A percentile compares a stretch with the other conserved stretches of the same genome.
Conservation (phyloP, 257 asterid species). For the Solanum tarijense region DNA sequence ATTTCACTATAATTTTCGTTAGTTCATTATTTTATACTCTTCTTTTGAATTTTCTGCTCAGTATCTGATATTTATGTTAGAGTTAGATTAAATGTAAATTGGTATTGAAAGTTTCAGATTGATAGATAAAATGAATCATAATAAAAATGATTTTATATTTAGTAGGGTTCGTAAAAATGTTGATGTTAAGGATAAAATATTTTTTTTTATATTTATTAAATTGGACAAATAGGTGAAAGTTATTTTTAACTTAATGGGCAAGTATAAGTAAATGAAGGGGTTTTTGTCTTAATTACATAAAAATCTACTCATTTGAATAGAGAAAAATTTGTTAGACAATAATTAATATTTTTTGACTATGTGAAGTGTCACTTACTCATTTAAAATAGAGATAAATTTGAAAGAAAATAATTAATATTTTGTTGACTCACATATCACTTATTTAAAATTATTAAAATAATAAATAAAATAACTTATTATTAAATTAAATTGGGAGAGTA, state of each 20-base stretch:
- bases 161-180: neutral
- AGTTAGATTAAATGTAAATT: neutral
- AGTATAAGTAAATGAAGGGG: neutral
- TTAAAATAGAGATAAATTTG: neutral
- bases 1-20: neutral
- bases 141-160: neutral
- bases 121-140: neutral
- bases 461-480: neutral
- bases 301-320: neutral
- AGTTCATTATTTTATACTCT: fast-evolving
- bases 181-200: neutral
- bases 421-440: neutral
- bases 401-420: neutral
- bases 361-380: neutral
- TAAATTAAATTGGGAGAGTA: neutral
- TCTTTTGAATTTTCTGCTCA: too few species aligned
- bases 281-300: neutral
- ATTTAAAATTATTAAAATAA: neutral
- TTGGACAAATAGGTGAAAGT: neutral
- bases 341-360: neutral
- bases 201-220: too few species aligned
- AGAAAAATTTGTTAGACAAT: neutral
- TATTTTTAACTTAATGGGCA: neutral
- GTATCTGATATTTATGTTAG: neutral
- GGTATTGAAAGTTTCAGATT: neutral